phyloP scores from a whole-genome alignment of 768 basidiomycete species.

The Amanita thiersii region DNA sequence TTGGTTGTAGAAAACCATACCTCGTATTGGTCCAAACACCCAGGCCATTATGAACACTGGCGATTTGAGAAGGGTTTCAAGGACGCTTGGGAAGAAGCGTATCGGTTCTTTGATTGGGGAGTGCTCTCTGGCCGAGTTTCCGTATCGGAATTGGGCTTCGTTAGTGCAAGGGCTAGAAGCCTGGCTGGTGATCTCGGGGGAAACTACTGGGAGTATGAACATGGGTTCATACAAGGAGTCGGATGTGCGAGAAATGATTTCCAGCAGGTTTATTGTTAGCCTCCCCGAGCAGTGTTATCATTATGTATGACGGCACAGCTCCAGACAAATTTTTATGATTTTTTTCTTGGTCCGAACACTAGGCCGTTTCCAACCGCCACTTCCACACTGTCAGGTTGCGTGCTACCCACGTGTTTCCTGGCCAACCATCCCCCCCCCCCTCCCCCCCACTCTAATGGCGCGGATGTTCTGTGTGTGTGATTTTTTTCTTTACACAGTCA shows the following conservation, averaged over 20 bases:
- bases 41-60: slow-evolving; percentile 56
- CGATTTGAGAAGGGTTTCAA: slow-evolving; percentile 60
- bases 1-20: slow-evolving; percentile 25
- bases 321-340: no score
- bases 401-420: no score
- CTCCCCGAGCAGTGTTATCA: not conserved
- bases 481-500: no score
- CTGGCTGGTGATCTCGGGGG: slow-evolving; percentile 35
- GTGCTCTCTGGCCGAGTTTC: slow-evolving; percentile 11
- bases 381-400: no score
- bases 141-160: slow-evolving; percentile 57
- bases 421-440: no score
- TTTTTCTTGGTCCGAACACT: no score
- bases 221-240: slow-evolving; percentile 55
- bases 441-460: no score
- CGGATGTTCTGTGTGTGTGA: no score
- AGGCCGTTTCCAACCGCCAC: no score
- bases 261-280: slow-evolving; percentile 19
- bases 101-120: slow-evolving; percentile 37
- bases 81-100: slow-evolving; percentile 67
- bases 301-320: no score
- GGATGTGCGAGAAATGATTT: slow-evolving; percentile 33
- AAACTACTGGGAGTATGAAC: slow-evolving; percentile 64
- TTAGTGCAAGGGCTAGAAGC: slow-evolving; percentile 46
- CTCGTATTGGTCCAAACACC: slow-evolving; percentile 37